Percentiles rank a stretch among this genome's conserved stretches.
phyloP scores from a whole-genome alignment of 2,329 filamentous ascomycete species.

The Zymoseptoria tritici region DNA sequence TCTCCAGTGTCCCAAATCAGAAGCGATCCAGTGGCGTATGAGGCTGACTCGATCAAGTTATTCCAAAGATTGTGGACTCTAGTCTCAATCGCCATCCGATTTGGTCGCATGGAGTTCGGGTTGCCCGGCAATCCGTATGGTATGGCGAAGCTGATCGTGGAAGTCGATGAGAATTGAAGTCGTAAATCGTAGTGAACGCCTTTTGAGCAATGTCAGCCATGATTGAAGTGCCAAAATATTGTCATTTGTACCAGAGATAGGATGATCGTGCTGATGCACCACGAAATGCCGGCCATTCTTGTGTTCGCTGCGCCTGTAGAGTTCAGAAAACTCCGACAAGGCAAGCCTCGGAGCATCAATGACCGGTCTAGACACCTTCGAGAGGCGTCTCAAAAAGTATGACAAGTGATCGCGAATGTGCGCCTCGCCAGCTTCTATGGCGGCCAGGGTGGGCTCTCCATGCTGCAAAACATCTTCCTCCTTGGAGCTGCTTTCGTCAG shows the following conservation, averaged over 20 bases:
- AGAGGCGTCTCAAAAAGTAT: slow-evolving; percentile 41
- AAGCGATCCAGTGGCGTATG: slow-evolving; percentile 36
- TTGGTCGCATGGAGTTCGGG: slow-evolving; percentile 32
- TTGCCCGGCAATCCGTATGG: slow-evolving; percentile 40
- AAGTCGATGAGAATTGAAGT: slow-evolving; percentile 60
- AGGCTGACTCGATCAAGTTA: slow-evolving; percentile 39
- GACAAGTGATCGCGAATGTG: slow-evolving; percentile 42
- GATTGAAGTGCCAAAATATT: slow-evolving; percentile 29
- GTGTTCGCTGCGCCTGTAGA: slow-evolving; percentile 44
- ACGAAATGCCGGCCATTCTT: slow-evolving; percentile 50
- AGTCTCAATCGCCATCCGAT: slow-evolving; percentile 40
- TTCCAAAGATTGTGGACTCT: slow-evolving; percentile 41
- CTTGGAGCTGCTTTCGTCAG: not conserved
- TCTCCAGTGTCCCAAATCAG: slow-evolving; percentile 42
- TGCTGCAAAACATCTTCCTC: not conserved
- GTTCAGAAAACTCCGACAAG: slow-evolving; percentile 36
- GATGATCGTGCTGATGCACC: slow-evolving; percentile 67
- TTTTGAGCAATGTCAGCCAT: slow-evolving; percentile 26
- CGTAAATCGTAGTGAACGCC: slow-evolving; percentile 52
- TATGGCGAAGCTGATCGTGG: slow-evolving; percentile 52
- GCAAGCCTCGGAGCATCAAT: slow-evolving; percentile 29
- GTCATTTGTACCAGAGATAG: slow-evolving; percentile 47
- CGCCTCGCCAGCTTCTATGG: slow-evolving; percentile 46
- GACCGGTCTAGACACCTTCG: slow-evolving; percentile 22
- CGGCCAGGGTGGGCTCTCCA: slow-evolving; percentile 28